A percentile compares a stretch with the other conserved stretches of the same genome.
Conservation (phyloP, 495 filamentous ascomycete genomes). For the Staphylotrichum longicolle region DNA sequence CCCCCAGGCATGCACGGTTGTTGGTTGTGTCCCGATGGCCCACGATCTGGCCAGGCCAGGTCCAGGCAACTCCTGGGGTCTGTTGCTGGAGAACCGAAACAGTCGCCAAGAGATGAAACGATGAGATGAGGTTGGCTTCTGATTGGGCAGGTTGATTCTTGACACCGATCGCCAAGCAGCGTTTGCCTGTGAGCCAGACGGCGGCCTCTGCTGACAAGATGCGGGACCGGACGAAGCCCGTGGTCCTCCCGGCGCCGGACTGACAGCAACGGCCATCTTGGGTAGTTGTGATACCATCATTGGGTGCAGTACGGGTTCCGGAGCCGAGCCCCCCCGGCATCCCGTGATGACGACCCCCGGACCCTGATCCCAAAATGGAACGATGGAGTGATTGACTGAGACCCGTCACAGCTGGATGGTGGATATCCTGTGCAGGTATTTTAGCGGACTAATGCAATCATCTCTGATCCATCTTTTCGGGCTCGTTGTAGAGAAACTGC, state of each 20-base stretch:
- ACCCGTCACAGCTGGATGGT: background rate
- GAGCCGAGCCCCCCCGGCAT: background rate
- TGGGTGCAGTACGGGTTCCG: conserved; percentile 22
- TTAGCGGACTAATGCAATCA: conserved; percentile 17
- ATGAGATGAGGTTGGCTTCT: background rate
- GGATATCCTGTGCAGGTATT: conserved; percentile 6
- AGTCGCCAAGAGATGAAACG: conserved; percentile 17
- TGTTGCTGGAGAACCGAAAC: conserved; percentile 13
- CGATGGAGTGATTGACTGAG: too few species aligned
- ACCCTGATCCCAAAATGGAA: background rate
- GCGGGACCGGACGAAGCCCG: conserved; percentile 11
- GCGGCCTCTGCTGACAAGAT: conserved; percentile 28
- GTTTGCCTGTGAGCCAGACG: conserved; percentile 6
- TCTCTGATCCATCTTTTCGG: conserved; percentile 1
- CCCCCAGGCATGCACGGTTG: conserved; percentile 6
- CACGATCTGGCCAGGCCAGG: conserved; percentile 16
- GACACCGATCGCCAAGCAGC: background rate
- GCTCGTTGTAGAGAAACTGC: background rate
- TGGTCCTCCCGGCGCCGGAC: conserved; percentile 11
- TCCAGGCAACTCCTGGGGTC: background rate
- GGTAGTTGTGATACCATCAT: conserved; percentile 16
- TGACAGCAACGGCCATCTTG: conserved; percentile 9
- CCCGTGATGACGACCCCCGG: background rate
- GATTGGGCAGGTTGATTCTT: conserved; percentile 12
- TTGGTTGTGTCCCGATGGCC: conserved; percentile 12